Evolutionary conservation across 169 alveolate genomes (phyloP), one percentile per base, ranked within the genome.

Genomic region (Sarcocystis neurona): DNA sequence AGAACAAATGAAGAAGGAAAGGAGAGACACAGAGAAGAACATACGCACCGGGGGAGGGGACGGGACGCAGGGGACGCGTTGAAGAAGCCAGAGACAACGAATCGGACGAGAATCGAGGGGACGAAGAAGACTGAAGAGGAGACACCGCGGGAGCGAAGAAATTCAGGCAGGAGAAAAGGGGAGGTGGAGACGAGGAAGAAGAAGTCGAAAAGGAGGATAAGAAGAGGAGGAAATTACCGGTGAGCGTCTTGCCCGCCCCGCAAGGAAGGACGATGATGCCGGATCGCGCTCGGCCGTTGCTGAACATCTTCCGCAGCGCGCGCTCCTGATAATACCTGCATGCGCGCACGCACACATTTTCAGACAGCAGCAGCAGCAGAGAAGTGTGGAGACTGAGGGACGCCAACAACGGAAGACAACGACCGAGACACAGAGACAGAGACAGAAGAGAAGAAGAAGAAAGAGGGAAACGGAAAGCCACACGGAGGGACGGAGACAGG

Each of bases 161-260:
- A n/a, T n/a, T n/a, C n/a, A n/a, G n/a, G n/a, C n/a, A n/a, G n/a
- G n/a, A n/a, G n/a, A n/a, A n/a, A n/a, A n/a, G n/a, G n/a, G n/a
- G n/a, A n/a, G n/a, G n/a, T n/a, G n/a, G n/a, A n/a, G n/a, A n/a
- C n/a, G n/a, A n/a, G n/a, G n/a, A n/a, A n/a, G n/a, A n/a, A n/a
- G n/a, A n/a, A n/a, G n/a, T n/a, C n/a, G n/a, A n/a, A n/a, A n/a
- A 53, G 66, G 66, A 53, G 66, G 23, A 23, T 53, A 53, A 53
- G 66, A 53, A 23, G 23, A 53, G 23, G 66, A 53, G 23, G 23
- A 53, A 23, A 15, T 53, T 8, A 77, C 85, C 99, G n/a, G 99
- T 98, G 70, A 99, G 89, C 0, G 99, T 99, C 93, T 99, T 99
- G 4, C 99, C 99, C 20, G 99, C 99, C 23, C 99, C 99, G 94